Evolutionary conservation across 1,284 basidiomycete species (phyloP).

Genomic region (Cystobasidium sp.): DNA sequence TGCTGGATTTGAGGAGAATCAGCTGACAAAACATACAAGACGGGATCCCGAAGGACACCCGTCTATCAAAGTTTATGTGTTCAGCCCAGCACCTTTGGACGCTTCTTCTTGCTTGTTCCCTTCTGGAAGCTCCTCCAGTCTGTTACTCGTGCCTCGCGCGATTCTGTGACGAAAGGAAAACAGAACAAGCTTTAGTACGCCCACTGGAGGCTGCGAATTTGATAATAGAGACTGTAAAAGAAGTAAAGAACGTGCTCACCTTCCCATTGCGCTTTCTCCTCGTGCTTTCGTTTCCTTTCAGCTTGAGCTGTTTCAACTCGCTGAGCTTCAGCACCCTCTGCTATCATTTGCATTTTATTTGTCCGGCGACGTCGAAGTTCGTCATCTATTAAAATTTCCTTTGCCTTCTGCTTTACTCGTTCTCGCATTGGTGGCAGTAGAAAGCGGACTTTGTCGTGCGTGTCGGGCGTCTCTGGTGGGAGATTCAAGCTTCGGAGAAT

Average conservation of each 20-base stretch:
- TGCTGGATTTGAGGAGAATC: constrained; percentile 19
- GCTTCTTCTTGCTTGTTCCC: constrained; percentile 70
- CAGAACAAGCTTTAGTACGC: constrained; percentile 3
- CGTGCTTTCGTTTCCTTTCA: constrained; percentile 59
- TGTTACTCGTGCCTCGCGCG: constrained; percentile 50
- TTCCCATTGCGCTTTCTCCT: constrained; percentile 63
- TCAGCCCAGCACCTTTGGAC: constrained; percentile 45
- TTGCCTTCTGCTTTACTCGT: constrained; percentile 59
- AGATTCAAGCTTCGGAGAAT: constrained; percentile 56
- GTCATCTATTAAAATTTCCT: constrained; percentile 64
- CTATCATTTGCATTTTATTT: constrained; percentile 62
- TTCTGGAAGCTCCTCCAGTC: constrained; percentile 53
- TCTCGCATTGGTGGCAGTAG: constrained; percentile 59
- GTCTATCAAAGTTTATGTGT: background rate
- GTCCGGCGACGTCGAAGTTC: constrained; percentile 60
- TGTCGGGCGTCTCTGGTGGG: constrained; percentile 57
- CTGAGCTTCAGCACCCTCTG: constrained; percentile 63
- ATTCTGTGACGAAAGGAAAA: constrained; percentile 42
- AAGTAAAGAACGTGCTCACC: constrained; percentile 53
- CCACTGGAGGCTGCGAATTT: background rate
- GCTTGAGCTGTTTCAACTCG: constrained; percentile 60
- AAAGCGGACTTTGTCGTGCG: constrained; percentile 57
- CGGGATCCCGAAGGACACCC: background rate
- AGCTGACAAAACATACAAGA: constrained; percentile 16
- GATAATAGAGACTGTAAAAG: background rate